These are phyloP conservation scores for Cylindrodendrum hubeiense DNA, from an alignment of 2,329 filamentous ascomycete genomes.

Conservation along the genomic window DNA sequence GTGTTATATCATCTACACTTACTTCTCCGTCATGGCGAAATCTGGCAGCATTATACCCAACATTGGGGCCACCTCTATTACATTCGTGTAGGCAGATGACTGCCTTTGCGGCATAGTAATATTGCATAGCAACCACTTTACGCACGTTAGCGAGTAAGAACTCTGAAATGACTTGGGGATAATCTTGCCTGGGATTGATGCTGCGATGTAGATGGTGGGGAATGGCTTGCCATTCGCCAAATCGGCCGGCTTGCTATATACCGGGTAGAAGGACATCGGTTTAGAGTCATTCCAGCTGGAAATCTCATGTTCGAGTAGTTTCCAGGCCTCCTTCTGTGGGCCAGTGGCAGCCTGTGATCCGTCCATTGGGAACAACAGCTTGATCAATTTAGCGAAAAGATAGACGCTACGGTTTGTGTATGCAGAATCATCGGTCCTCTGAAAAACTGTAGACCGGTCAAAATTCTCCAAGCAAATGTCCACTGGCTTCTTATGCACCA, in stretches of 20 bases:
- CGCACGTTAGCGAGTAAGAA: background rate
- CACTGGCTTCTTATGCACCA: conserved; percentile 39
- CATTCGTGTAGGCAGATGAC: conserved; percentile 31
- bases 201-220: conserved; percentile 16
- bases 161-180: background rate
- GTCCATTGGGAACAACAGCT: conserved; percentile 33
- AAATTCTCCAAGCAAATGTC: conserved; percentile 36
- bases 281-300: conserved; percentile 5
- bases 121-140: conserved; percentile 52
- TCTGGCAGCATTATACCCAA: conserved; percentile 16
- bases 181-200: conserved; percentile 17
- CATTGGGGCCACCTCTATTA: conserved; percentile 4
- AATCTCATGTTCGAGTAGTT: background rate
- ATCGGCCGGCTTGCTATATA: conserved; percentile 2
- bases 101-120: conserved; percentile 47
- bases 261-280: conserved; percentile 12
- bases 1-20: background rate
- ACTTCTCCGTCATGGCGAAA: conserved; percentile 20
- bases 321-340: background rate
- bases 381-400: conserved; percentile 38
- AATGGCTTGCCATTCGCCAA: conserved; percentile 4
- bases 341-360: background rate
- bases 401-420: conserved; percentile 37
- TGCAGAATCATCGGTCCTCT: conserved; percentile 29
- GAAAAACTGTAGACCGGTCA: conserved; percentile 31